Evolutionary conservation across 257 asterid species (phyloP), one percentile per base, ranked within the genome.

Genomic region (Primulina huaijiensis): DNA sequence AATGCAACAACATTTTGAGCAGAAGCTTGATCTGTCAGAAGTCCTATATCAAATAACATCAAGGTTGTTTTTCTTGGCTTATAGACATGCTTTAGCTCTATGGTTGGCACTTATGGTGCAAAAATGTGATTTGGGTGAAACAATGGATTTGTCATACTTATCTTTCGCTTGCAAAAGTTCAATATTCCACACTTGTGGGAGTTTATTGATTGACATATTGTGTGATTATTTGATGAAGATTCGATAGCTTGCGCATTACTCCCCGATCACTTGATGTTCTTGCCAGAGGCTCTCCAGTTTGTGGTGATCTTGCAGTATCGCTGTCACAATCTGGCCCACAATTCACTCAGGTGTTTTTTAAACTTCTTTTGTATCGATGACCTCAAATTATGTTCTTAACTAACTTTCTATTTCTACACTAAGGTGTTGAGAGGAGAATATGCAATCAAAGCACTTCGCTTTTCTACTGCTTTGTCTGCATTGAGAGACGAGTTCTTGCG

Each of bases 301-400:
- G 97, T 81, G 99, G 99, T 70, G 99, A 92, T 84, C 97, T 94
- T 78, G 99, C 99, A 55, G 99, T 94, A 70, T 88, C 97, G 37
- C 84, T 94, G 40, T 94, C 99, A 64, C 99, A 94, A 82, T 85
- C 99, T 57, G 97, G 97, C 73, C 95, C 97, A 52, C 99, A 94
- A 67, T 94, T 94, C 85, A 91, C 97, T 50, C 99, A 85, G 96
- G 97, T 94, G 58, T 70, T 52, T 61, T 31, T 68, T 38, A 23
- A 57, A 34, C 16, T 50, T 64, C 67, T 76, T 21, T 10, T 30
- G 63, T 55, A 30, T 79, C 61, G 62, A 56, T 10, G 60, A 77
- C 62, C 25, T 21, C 56, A 74, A 73, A 21, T 60, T 43, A 56
- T 38, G 5, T 69, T 68, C 62, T 56, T 76, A 74, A 62, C 68